Percentiles rank a stretch among this genome's conserved stretches.
Conservation (phyloP, 2,329 filamentous ascomycete species). For the Zymoseptoria pseudotritici region DNA sequence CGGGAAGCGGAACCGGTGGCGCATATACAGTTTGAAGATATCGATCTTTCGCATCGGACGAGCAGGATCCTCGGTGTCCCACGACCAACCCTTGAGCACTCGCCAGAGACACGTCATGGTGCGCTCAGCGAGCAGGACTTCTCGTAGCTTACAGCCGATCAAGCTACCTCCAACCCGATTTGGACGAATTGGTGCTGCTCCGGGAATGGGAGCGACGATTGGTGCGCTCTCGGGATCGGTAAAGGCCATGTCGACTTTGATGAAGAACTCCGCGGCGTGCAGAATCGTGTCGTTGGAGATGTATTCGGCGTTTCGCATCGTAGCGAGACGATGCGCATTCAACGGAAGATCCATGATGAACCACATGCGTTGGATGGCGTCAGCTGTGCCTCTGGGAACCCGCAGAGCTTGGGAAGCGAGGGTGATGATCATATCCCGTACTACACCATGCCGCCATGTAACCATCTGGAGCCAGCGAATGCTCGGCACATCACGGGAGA, state of each 20-base stretch:
- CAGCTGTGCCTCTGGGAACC: slow-evolving; percentile 17
- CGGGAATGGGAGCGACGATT: slow-evolving; percentile 10
- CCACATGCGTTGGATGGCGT: slow-evolving; percentile 57
- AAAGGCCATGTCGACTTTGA: slow-evolving; percentile 66
- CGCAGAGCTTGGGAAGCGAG: slow-evolving; percentile 53
- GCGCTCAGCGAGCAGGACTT: slow-evolving; percentile 41
- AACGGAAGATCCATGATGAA: slow-evolving; percentile 60
- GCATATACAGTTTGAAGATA: slow-evolving; percentile 49
- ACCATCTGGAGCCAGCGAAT: slow-evolving; percentile 64
- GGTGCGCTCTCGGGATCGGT: slow-evolving; percentile 48
- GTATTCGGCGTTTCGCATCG: slow-evolving; percentile 47
- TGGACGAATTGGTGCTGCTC: slow-evolving; percentile 3
- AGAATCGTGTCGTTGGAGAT: slow-evolving; percentile 57
- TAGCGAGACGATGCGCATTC: slow-evolving; percentile 46
- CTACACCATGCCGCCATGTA: slow-evolving; percentile 48
- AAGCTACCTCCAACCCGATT: slow-evolving; percentile 7
- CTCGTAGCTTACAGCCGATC: slow-evolving; percentile 40
- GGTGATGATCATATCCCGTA: slow-evolving; percentile 55
- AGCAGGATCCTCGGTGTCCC: slow-evolving; percentile 27
- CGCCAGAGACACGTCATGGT: slow-evolving; percentile 43
- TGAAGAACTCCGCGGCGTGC: slow-evolving; percentile 55
- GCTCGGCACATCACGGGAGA: slow-evolving; percentile 50
- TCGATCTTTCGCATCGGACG: slow-evolving; percentile 37
- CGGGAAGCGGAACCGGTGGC: slow-evolving; percentile 46
- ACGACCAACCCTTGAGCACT: slow-evolving; percentile 51